Percentiles rank a stretch among this genome's conserved stretches.
Evolutionary conservation across 805 yeast species (phyloP).

Genomic region (Yarrowia alimentaria): DNA sequence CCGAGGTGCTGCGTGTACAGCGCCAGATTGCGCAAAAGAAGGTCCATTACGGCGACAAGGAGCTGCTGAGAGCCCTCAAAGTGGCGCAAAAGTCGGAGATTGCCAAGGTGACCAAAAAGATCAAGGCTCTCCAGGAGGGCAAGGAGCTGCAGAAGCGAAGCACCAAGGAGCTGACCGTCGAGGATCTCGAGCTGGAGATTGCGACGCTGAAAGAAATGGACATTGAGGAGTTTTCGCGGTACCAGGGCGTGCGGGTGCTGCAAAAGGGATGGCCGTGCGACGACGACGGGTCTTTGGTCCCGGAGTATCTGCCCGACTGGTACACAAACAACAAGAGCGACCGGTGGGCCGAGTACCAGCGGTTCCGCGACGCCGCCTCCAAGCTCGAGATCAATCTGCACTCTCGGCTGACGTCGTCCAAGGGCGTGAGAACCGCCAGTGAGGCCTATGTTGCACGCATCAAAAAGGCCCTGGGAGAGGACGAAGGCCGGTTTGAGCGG

Average conservation of each 20-base stretch:
- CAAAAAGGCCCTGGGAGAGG: conserved; percentile 28
- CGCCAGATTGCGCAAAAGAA: conserved; percentile 5
- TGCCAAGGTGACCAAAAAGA: conserved; percentile 2
- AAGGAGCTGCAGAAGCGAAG: conserved; percentile 13
- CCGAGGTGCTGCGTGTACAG: conserved; percentile 2
- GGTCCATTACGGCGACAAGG: conserved; percentile 20
- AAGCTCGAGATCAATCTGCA: conserved; percentile 31
- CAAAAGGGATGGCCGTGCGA: conserved; percentile 30
- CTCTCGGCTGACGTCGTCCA: conserved; percentile 33
- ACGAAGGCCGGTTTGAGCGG: too few species aligned
- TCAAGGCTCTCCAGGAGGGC: background rate
- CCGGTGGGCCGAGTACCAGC: conserved; percentile 28
- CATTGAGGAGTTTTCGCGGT: conserved; percentile 17
- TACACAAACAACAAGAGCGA: conserved; percentile 27
- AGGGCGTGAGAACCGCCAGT: conserved; percentile 30
- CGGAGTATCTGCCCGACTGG: conserved; percentile 23
- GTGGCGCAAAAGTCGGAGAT: conserved; percentile 10
- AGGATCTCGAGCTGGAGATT: conserved; percentile 30
- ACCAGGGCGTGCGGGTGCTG: conserved; percentile 15
- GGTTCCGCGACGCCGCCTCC: conserved; percentile 21
- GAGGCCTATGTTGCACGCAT: conserved; percentile 28
- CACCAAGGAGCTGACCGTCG: conserved; percentile 7
- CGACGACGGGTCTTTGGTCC: conserved; percentile 18
- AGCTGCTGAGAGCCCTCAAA: conserved; percentile 13
- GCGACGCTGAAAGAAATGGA: conserved; percentile 32